Base-by-base conservation (phyloP, 257 asterid species). In the Penstemon eatonii region DNA sequence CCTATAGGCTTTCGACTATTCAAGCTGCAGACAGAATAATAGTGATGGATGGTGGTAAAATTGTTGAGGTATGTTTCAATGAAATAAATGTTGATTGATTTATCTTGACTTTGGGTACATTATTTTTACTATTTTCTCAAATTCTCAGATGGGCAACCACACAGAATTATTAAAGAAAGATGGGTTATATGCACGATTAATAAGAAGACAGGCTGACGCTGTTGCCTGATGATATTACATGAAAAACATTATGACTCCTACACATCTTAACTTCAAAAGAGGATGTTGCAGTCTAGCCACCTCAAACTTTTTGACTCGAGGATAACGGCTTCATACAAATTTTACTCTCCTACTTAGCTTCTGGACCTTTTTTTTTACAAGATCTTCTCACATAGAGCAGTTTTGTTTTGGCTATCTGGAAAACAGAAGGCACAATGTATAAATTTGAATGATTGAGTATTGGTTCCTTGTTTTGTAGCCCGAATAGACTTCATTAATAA, bases 11-110 rank as follows among this genome's bases (percentile, higher is more conserved):
- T 69, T 93, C 99, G 10, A 90, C 97, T 7, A 80, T 93, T 66
- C 96, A 86, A 83, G 81, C 84, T 76, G 99, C 97, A 10, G 96
- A 90, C 68, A 84, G 86, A 71, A 90, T 90, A 68, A 78, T 93
- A 63, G 97, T 85, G 68, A 85, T 90, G 96, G 96, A 90, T 52
- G 78, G 81, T 60, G 99, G 99, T 66, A 82, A 77, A 75, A 81
- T 93, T 71, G 82, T 93, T 15, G 96, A 93, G 97, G 99, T 88
- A 77, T 25, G 80, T 67, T 3, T 43, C 12, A 4, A 6, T 55
- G 1, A 25, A 25, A 25, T 25, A 25, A 25, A 25, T 25, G 33
- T 25, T 1, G 47, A 25, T 25, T 25, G 33, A 25, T 25, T 25
- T 25, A 25, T 25, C 33, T 2, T 25, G 1, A 1, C 33, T 25